Evolutionary conservation across 1,284 basidiomycete genomes (phyloP).

Genomic region (Ustilago tritici): DNA sequence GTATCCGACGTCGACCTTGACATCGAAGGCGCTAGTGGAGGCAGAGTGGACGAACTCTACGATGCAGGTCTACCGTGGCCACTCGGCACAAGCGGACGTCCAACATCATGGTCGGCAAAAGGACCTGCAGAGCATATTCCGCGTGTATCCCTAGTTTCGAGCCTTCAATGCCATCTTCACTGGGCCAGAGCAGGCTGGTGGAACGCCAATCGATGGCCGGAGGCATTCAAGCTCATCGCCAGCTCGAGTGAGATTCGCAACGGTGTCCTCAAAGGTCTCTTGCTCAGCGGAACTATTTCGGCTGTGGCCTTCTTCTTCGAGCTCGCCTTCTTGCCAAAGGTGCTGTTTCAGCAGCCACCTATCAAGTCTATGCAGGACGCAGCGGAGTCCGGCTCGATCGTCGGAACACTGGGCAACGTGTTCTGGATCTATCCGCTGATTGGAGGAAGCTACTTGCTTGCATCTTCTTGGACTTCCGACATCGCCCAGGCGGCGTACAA

Average conservation of each 20-base stretch:
- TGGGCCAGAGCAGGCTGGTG: slow-evolving; percentile 61
- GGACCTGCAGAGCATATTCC: slow-evolving; percentile 57
- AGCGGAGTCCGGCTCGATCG: slow-evolving; percentile 16
- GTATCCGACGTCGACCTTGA: slow-evolving; percentile 64
- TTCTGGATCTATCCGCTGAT: slow-evolving; percentile 68
- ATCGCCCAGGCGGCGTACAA: slow-evolving; percentile 64
- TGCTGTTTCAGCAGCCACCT: slow-evolving; percentile 50
- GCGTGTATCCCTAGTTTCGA: slow-evolving; percentile 40
- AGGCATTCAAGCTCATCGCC: slow-evolving; percentile 43
- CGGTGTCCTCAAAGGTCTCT: slow-evolving; percentile 62
- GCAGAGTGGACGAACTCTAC: slow-evolving; percentile 63
- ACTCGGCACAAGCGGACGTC: slow-evolving; percentile 25
- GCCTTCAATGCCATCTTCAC: slow-evolving; percentile 45
- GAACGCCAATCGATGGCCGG: slow-evolving; percentile 60
- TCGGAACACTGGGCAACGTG: slow-evolving; percentile 52
- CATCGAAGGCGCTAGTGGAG: slow-evolving; percentile 61
- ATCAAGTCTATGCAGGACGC: slow-evolving; percentile 19
- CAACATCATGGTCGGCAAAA: slow-evolving; percentile 60
- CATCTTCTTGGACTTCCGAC: slow-evolving; percentile 65
- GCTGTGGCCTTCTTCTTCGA: slow-evolving; percentile 65
- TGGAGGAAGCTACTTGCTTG: slow-evolving; percentile 63
- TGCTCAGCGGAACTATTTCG: slow-evolving; percentile 59
- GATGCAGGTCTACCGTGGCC: slow-evolving; percentile 57
- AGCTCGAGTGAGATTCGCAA: slow-evolving; percentile 59
- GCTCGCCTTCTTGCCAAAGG: slow-evolving; percentile 63